These are phyloP conservation scores for Geotrichum klebahnii DNA, from an alignment of 1,139 yeast species.

Conservation along the genomic window DNA sequence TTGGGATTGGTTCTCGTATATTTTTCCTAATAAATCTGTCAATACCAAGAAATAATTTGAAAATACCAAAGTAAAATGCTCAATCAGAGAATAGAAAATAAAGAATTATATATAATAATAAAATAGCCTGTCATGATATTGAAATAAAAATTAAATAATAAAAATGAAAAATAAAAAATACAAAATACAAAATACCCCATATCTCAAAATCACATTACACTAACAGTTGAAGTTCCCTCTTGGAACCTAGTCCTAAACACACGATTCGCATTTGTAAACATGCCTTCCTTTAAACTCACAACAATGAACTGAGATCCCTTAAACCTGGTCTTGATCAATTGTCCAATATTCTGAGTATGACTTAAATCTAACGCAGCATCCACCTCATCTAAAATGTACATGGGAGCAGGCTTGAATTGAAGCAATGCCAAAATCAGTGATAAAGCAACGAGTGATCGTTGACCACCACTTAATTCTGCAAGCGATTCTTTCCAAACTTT, in stretches of 20 bases:
- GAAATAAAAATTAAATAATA: neutral
- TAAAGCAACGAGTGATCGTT: slow-evolving; percentile 85
- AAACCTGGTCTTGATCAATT: slow-evolving; percentile 87
- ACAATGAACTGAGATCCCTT: slow-evolving; percentile 95
- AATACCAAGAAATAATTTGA: neutral
- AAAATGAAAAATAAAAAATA: neutral
- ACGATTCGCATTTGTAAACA: slow-evolving; percentile 95
- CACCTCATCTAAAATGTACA: slow-evolving; percentile 95
- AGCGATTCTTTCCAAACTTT: slow-evolving; percentile 93
- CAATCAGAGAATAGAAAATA: neutral
- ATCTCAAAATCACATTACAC: slow-evolving; percentile 31
- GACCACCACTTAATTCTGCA: slow-evolving; percentile 96
- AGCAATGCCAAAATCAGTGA: slow-evolving; percentile 85
- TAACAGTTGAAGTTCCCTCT: slow-evolving; percentile 91
- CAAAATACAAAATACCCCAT: too few relatives aligned
- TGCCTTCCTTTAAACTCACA: slow-evolving; percentile 93
- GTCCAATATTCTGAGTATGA: slow-evolving; percentile 97
- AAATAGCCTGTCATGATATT: too few relatives aligned
- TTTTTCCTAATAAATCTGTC: neutral
- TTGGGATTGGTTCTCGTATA: too few relatives aligned
- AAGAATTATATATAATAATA: neutral
- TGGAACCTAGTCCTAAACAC: slow-evolving; percentile 91
- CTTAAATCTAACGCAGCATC: slow-evolving; percentile 97
- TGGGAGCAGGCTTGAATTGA: slow-evolving; percentile 96
- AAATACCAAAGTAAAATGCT: neutral